Evolutionary conservation across 495 filamentous ascomycete species (phyloP).

Genomic region (Penicillium coprophilum): DNA sequence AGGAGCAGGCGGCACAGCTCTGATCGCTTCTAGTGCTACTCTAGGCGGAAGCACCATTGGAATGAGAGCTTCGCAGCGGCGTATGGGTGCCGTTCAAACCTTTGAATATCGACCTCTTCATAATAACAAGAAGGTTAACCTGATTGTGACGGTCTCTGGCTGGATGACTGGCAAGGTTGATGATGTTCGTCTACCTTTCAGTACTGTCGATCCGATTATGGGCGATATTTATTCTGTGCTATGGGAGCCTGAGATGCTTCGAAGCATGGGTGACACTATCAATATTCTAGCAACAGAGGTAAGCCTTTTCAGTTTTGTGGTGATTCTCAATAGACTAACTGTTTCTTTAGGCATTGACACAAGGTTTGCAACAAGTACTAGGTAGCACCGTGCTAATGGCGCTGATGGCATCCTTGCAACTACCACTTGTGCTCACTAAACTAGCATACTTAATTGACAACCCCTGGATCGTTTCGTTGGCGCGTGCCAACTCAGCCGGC

Average conservation of each 20-base stretch:
- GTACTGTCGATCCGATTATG: conserved; percentile 96
- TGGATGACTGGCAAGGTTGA: conserved; percentile 99
- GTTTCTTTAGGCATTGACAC: conserved; percentile 72
- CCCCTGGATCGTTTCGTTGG: conserved; percentile 92
- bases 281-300: conserved; percentile 98
- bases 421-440: conserved; percentile 91
- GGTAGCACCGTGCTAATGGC: conserved; percentile 84
- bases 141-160: conserved; percentile 92
- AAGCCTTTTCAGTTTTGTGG: conserved; percentile 23
- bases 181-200: conserved; percentile 91
- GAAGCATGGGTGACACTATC: conserved; percentile 95
- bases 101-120: conserved; percentile 97
- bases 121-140: conserved; percentile 95
- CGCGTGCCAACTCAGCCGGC: conserved; percentile 81
- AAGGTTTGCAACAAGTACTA: conserved; percentile 93
- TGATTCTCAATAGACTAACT: conserved; percentile 10
- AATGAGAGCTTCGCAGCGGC: conserved; percentile 75
- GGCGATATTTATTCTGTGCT: conserved; percentile 95
- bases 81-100: conserved; percentile 87
- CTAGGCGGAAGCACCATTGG: conserved; percentile 83
- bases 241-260: conserved; percentile 98
- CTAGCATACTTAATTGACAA: conserved; percentile 97
- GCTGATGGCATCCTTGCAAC: conserved; percentile 90
- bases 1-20: conserved; percentile 85
- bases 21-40: conserved; percentile 91